phyloP scores from a whole-genome alignment of 2,329 filamentous ascomycete genomes.

The Fusarium sp. region DNA sequence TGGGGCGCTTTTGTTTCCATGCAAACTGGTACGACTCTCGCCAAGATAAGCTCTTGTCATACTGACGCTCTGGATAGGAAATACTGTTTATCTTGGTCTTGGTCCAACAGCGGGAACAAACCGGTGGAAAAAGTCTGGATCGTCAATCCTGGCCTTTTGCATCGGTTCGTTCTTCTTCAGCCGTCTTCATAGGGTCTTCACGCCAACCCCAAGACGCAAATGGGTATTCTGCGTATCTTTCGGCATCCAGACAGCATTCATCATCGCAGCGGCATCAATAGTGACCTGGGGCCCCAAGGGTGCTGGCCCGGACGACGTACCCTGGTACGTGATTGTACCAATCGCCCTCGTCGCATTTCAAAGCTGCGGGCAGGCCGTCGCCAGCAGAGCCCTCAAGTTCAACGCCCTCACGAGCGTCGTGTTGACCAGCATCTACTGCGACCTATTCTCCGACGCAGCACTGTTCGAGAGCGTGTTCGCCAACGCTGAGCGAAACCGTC shows the following conservation, averaged over 20 bases:
- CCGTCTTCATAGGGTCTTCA: slow-evolving; percentile 71
- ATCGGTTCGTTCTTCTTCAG: slow-evolving; percentile 79
- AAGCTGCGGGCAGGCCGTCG: slow-evolving; percentile 82
- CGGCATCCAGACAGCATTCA: slow-evolving; percentile 63
- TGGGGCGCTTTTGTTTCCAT: slow-evolving; percentile 87
- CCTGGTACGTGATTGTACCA: slow-evolving; percentile 74
- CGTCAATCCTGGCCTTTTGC: slow-evolving; percentile 78
- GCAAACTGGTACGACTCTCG: slow-evolving; percentile 74
- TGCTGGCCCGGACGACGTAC: slow-evolving; percentile 58
- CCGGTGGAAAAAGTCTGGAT: slow-evolving; percentile 69
- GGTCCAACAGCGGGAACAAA: slow-evolving; percentile 65
- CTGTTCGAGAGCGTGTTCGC: slow-evolving; percentile 56
- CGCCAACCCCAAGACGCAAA: slow-evolving; percentile 65
- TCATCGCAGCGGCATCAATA: slow-evolving; percentile 66
- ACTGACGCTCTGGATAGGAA: slow-evolving; percentile 60
- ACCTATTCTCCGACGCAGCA: slow-evolving; percentile 76
- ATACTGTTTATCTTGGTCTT: slow-evolving; percentile 83
- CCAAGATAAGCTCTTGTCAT: rapidly evolving
- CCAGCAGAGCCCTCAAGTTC: slow-evolving; percentile 76
- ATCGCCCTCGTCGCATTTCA: slow-evolving; percentile 81
- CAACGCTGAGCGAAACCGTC: slow-evolving; percentile 65
- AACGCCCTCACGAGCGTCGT: slow-evolving; percentile 82
- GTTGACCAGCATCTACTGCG: slow-evolving; percentile 84
- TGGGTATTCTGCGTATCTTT: slow-evolving; percentile 75
- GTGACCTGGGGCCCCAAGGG: slow-evolving; percentile 62